Evolutionary conservation across 164 flowering plant genomes (phyloP).

Genomic region (Tetracentron sinense): DNA sequence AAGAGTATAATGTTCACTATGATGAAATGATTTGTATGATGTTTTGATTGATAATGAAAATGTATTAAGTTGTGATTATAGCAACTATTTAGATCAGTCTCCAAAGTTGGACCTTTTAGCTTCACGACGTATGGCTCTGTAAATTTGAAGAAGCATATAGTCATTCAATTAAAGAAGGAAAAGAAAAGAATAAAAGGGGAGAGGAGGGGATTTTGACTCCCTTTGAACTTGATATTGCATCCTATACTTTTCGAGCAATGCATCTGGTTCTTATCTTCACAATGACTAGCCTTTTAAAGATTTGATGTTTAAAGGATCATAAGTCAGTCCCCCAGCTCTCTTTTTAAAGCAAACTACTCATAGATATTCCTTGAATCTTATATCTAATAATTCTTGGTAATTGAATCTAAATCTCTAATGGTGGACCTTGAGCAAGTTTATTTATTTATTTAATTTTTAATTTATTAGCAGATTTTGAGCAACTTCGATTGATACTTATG

Average conservation of each 20-base stretch:
- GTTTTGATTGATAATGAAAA: too few relatives aligned
- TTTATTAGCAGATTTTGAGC: slow-evolving; percentile 8
- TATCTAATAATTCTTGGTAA: slow-evolving; percentile 12
- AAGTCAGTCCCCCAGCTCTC: slow-evolving; percentile 5
- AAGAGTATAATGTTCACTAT: too few relatives aligned
- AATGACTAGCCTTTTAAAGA: slow-evolving; percentile 1
- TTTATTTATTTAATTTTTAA: neutral
- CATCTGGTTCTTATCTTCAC: too few relatives aligned
- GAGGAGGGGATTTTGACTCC: neutral
- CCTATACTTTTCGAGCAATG: too few relatives aligned
- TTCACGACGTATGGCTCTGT: too few relatives aligned
- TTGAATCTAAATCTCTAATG: slow-evolving; percentile 14
- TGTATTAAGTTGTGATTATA: too few relatives aligned
- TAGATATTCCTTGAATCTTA: slow-evolving; percentile 25
- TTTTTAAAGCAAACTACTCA: slow-evolving; percentile 2
- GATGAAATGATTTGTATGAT: too few relatives aligned
- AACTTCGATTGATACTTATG: slow-evolving; percentile 8
- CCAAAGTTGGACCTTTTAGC: too few relatives aligned
- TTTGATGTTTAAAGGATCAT: slow-evolving; percentile 15
- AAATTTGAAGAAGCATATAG: neutral
- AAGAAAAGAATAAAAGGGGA: too few relatives aligned
- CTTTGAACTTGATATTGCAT: too few relatives aligned
- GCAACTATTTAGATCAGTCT: too few relatives aligned
- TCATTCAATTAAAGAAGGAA: too few relatives aligned
- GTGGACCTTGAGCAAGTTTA: slow-evolving; percentile 9